Evolutionary conservation across 2,329 filamentous ascomycete species (phyloP), one percentile per base, ranked within the genome.

Genomic region (Pseudogymnoascus sp.): DNA sequence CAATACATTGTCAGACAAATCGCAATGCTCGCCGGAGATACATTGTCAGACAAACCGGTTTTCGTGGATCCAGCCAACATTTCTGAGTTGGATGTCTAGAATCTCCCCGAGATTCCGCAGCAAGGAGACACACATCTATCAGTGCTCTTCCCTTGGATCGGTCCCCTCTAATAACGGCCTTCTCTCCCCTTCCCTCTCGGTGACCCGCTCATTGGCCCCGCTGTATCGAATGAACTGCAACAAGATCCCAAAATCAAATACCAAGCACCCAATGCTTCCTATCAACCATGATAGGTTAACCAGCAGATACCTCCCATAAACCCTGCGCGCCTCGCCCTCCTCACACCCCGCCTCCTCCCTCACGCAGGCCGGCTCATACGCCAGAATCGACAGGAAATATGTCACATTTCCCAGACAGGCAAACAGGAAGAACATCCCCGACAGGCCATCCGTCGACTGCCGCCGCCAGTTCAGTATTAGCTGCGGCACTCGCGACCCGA

Each of bases 331-430:
- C 75, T 96, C 91, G 0, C 86, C 89, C 0, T 80, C 77, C 25
- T 73, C 74, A 76, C 92, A 96, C 63, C 67, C 62, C 23, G 67
- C 68, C 42, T 70, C 65, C 40, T 73, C 73, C 1, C 69, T 68
- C 7, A 56, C 63, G 68, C 91, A 96, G 31, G 82, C 78, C 0
- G 92, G 91, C 64, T 92, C 90, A 71, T 92, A 97, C 0, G 92
- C 92, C 67, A 97, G 82, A 69, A 99, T 97, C 38, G 88, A 92
- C 38, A 96, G 78, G 16, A 97, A 92, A 71, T 95, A 97, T 0
- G 92, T 97, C 67, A 96, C 75, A 74, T 99, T 99, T 1, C 94
- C 94, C 5, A 97, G 84, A 73, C 93, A 97, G 4, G 94, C 94
- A 73, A 99, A 97, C 21, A 97, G 80, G 78, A 97, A 97, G 77